Base-by-base conservation (phyloP, 441 rosid genomes). In the Hura crepitans region DNA sequence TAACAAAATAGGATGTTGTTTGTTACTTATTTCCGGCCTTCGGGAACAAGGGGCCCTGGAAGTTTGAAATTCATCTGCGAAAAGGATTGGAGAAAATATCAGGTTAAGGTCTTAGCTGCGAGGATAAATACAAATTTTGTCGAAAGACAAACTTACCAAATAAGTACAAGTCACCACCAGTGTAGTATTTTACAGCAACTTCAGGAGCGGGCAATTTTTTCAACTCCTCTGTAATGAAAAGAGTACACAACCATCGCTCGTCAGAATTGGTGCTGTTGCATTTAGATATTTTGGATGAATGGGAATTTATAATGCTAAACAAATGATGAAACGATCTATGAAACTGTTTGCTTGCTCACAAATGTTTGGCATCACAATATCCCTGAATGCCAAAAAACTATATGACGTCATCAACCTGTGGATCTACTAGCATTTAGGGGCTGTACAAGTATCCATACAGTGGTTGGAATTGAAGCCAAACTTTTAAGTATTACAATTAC, bases 21-120 rank as follows among this genome's bases (percentile, higher is more conserved):
- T 2, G 66, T 51, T 69, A 91, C 98, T 93, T 81, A 93, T 93
- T 80, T 78, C 81, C 43, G 98, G 97, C 73, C 98, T 88, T 71
- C 97, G 89, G 23, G 98, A 75, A 70, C 84, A 68, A 51, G 97
- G 97, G 68, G 82, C 75, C 82, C 97, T 87, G 28, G 88, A 80
- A 61, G 97, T 93, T 84, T 91, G 98, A 72, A 93, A 93, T 77
- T 93, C 97, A 83, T 93, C 98, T 93, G 89, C 45, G 37, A 33
- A 70, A 55, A 80, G 74, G 14, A 43, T 7, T 39, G 28, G 18
- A 18, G 23, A 20, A 14, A 69, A 51, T 47, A 66, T 78, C 58
- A 79, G 56, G 23, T 64, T 62, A 28, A n/a, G 22, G 35, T 60
- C n/a, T 39, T 28, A 54, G 14, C 20, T 53, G 18, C 8, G 25